Evolutionary conservation across 2,329 filamentous ascomycete genomes (phyloP).

Genomic region (Cladosporium sp.): DNA sequence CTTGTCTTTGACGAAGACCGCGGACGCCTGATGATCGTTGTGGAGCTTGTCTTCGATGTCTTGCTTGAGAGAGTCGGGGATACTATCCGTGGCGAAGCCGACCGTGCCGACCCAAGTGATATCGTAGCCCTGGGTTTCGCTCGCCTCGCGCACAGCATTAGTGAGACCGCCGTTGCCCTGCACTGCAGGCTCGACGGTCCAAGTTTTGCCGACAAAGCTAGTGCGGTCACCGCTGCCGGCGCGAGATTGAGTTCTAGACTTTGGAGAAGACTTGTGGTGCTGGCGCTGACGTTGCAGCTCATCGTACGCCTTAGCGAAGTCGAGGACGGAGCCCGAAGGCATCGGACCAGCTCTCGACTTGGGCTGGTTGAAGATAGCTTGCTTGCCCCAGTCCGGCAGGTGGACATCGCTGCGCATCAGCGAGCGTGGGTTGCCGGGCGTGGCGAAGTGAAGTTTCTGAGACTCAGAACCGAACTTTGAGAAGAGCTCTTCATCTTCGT

Average conservation of each 20-base stretch:
- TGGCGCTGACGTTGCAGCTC: conserved; percentile 23
- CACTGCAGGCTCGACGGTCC: conserved; percentile 78
- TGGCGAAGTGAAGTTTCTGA: conserved; percentile 51
- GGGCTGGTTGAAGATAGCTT: conserved; percentile 67
- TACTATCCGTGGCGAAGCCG: conserved; percentile 87
- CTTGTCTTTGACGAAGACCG: conserved; percentile 82
- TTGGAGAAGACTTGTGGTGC: conserved; percentile 17
- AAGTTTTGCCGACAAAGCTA: conserved; percentile 68
- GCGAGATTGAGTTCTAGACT: conserved; percentile 23
- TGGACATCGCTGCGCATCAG: conserved; percentile 70
- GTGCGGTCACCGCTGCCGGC: conserved; percentile 35
- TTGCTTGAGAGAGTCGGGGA: conserved; percentile 70
- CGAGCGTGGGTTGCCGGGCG: conserved; percentile 44
- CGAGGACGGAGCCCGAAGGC: conserved; percentile 71
- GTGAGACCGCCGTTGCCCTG: conserved; percentile 90
- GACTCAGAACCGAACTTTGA: conserved; percentile 37
- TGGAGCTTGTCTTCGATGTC: conserved; percentile 80
- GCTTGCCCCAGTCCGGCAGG: conserved; percentile 69
- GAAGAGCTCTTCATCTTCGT: conserved; percentile 44
- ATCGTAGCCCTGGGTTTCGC: conserved; percentile 66
- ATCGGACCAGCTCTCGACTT: conserved; percentile 68
- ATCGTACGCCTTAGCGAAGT: conserved; percentile 54
- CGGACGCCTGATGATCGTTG: conserved; percentile 75
- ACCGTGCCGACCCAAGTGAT: conserved; percentile 89
- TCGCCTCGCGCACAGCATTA: conserved; percentile 79